Percentiles rank a stretch among this genome's conserved stretches.
phyloP scores from a whole-genome alignment of 306 rosid species.

The Delonix regia region DNA sequence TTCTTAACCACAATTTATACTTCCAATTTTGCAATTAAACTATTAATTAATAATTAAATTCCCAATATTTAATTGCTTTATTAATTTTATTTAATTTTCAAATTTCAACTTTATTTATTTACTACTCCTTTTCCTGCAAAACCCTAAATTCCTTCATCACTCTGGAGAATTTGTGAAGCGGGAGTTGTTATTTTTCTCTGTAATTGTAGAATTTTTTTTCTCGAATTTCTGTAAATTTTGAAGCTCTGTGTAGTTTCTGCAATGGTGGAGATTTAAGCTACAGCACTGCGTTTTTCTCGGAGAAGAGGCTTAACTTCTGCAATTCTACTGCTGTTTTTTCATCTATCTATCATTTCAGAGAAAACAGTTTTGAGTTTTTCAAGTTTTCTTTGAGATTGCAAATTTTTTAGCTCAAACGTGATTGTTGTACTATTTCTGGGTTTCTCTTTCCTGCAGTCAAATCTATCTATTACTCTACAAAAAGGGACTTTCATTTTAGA shows the following conservation, averaged over 20 bases:
- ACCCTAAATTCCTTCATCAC: conserved; percentile 74
- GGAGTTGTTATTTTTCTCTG: conserved; percentile 54
- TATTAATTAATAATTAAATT: conserved; percentile 67
- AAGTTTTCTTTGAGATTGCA: conserved; percentile 20
- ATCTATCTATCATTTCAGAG: conserved; percentile 29
- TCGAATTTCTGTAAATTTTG: conserved; percentile 49
- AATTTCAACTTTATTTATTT: conserved; percentile 84
- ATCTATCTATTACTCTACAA: conserved; percentile 28
- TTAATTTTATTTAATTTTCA: conserved; percentile 56
- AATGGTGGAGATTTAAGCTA: conserved; percentile 70
- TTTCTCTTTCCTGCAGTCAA: conserved; percentile 6
- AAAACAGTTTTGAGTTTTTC: conserved; percentile 20
- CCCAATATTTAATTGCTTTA: conserved; percentile 67
- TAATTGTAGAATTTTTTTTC: conserved; percentile 56
- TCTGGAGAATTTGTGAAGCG: conserved; percentile 46
- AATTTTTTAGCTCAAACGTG: conserved; percentile 12
- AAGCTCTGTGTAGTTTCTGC: conserved; percentile 58
- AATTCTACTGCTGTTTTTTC: conserved; percentile 38
- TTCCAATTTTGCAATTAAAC: conserved; percentile 71
- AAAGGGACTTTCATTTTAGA: neutral
- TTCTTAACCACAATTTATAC: conserved; percentile 94
- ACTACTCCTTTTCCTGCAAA: conserved; percentile 80
- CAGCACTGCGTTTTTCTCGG: conserved; percentile 42
- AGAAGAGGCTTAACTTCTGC: conserved; percentile 35
- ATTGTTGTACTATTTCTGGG: conserved; percentile 20